phyloP scores from a whole-genome alignment of 306 rosid genomes.

The Luffa acutangula region DNA sequence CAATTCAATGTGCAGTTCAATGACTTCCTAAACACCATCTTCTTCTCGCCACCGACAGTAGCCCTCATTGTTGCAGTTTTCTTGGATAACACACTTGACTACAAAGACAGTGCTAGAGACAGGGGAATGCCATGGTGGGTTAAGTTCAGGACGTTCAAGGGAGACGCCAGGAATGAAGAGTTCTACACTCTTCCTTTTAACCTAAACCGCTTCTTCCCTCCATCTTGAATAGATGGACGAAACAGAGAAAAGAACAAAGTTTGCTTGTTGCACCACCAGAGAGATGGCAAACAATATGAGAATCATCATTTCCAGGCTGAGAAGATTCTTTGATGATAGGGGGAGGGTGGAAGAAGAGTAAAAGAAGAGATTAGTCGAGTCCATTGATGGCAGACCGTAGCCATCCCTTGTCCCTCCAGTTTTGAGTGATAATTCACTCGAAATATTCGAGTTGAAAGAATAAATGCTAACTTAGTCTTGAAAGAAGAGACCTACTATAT shows the following conservation, averaged over 20 bases:
- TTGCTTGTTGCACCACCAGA: conserved; percentile 2
- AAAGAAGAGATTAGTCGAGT: neutral
- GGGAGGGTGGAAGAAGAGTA: conserved; percentile 16
- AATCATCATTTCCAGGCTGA: conserved; percentile 56
- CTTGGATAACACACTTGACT: conserved; percentile 95
- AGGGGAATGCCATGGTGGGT: conserved; percentile 99
- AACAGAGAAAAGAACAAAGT: neutral
- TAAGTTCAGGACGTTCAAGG: conserved; percentile 76
- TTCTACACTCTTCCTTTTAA: conserved; percentile 97
- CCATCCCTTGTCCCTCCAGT: conserved; percentile 6
- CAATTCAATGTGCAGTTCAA: conserved; percentile 55
- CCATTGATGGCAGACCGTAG: neutral
- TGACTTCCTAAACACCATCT: conserved; percentile 86
- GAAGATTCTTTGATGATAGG: conserved; percentile 12
- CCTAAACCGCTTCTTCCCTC: conserved; percentile 93
- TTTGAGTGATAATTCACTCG: conserved; percentile 20
- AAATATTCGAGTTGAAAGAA: conserved; percentile 31
- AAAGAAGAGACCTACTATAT: neutral
- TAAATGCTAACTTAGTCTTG: conserved; percentile 4
- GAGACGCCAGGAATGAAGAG: conserved; percentile 85
- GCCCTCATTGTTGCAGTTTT: conserved; percentile 74
- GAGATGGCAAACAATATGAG: conserved; percentile 31
- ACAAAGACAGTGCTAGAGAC: conserved; percentile 72
- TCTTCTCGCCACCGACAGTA: conserved; percentile 81
- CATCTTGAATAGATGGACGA: conserved; percentile 33